Percentiles rank a stretch among this genome's conserved stretches.
phyloP scores from a whole-genome alignment of 495 filamentous ascomycete genomes.

The Penicillium steckii region DNA sequence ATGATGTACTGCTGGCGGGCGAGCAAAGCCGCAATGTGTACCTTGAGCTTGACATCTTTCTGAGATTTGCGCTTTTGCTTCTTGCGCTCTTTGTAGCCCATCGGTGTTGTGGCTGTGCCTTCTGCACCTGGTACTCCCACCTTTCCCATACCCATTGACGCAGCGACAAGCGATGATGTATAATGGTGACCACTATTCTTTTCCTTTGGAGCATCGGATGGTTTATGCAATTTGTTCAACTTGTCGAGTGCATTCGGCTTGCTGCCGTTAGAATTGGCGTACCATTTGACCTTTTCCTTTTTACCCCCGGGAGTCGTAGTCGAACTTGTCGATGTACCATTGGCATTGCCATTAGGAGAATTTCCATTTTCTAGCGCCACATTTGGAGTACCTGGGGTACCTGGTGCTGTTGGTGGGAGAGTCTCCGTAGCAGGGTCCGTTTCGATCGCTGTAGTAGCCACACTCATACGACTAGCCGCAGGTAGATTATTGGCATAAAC shows the following conservation, averaged over 20 bases:
- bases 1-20: constrained; percentile 79
- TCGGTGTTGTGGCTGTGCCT: constrained; percentile 18
- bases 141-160: constrained; percentile 28
- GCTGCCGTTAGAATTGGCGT: constrained; percentile 18
- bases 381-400: not conserved
- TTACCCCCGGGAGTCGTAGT: constrained; percentile 21
- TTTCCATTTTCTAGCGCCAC: not conserved
- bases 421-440: constrained; percentile 22
- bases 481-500: constrained; percentile 29
- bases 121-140: constrained; percentile 26
- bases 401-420: constrained; percentile 15
- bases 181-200: constrained; percentile 17
- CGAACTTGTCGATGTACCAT: too few species aligned
- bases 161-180: constrained; percentile 29
- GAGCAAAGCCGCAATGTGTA: constrained; percentile 78
- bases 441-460: constrained; percentile 17
- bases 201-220: not conserved
- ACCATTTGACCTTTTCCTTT: constrained; percentile 39
- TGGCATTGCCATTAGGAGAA: not conserved
- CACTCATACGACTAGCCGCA: constrained; percentile 22
- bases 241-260: constrained; percentile 5
- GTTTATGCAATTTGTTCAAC: constrained; percentile 2
- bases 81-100: constrained; percentile 22
- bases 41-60: constrained; percentile 71
- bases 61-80: constrained; percentile 29